These are phyloP conservation scores for Paracoccidioides lutzii DNA, from an alignment of 2,329 filamentous ascomycete genomes.

Conservation along the genomic window DNA sequence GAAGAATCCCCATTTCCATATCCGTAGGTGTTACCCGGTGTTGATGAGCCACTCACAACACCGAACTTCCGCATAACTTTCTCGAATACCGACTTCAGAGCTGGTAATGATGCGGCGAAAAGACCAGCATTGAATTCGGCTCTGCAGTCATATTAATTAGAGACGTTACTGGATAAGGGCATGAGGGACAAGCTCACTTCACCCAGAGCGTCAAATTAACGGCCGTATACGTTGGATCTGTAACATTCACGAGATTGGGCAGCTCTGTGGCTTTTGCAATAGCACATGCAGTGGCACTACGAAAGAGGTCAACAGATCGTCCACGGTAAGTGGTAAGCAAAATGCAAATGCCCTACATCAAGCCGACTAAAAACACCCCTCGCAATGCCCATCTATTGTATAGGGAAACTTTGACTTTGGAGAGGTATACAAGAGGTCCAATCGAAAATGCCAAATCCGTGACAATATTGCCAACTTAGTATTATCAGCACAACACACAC, in stretches of 20 bases:
- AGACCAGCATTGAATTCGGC: conserved; percentile 1
- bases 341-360: not conserved
- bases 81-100: not conserved
- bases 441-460: not conserved
- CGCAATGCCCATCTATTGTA: not conserved
- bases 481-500: not conserved
- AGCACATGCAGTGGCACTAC: not conserved
- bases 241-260: not conserved
- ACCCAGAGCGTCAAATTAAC: not conserved
- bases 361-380: not conserved
- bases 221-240: not conserved
- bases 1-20: not conserved
- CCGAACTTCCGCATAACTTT: not conserved
- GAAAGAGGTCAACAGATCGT: not conserved
- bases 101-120: not conserved
- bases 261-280: conserved; percentile 1
- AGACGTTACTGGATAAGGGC: no score
- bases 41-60: not conserved
- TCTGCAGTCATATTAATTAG: not conserved
- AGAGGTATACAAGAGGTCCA: not conserved
- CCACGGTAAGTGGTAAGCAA: not conserved
- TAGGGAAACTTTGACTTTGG: not conserved
- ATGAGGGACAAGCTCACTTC: not conserved
- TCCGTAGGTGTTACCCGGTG: not conserved
- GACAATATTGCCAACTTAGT: not conserved